phyloP scores from a whole-genome alignment of 1,284 basidiomycete species.

The Heliocybe sulcata region DNA sequence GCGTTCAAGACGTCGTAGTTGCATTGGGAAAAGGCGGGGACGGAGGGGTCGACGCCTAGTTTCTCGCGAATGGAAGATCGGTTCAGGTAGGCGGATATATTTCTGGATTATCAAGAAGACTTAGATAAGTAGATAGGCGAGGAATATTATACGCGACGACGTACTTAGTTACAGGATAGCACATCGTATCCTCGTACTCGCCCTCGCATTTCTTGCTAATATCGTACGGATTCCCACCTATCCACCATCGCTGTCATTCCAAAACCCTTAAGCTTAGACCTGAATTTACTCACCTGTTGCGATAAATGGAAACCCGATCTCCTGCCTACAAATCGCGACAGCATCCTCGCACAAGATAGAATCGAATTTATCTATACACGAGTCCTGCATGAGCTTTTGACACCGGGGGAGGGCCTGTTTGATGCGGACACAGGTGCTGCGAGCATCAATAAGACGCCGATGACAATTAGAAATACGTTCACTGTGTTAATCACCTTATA shows the following conservation, averaged over 20 bases:
- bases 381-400: conserved; percentile 33
- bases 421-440: conserved; percentile 37
- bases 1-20: conserved; percentile 28
- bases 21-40: conserved; percentile 38
- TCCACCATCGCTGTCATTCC: neutral
- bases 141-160: conserved; percentile 13
- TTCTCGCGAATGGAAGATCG: conserved; percentile 35
- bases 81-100: conserved; percentile 41
- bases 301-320: conserved; percentile 14
- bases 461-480: conserved; percentile 1
- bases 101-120: conserved; percentile 23
- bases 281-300: conserved; percentile 21
- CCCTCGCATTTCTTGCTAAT: conserved; percentile 46
- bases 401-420: conserved; percentile 43
- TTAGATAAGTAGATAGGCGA: conserved; percentile 23
- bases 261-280: neutral
- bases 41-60: conserved; percentile 46
- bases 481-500: conserved; percentile 24
- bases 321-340: conserved; percentile 34
- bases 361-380: conserved; percentile 43
- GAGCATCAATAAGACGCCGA: neutral
- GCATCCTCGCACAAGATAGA: conserved; percentile 46
- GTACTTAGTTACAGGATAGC: conserved; percentile 42
- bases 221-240: conserved; percentile 50
- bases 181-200: conserved; percentile 25